Conservation (phyloP, 228 moss, liverwort and hornwort species). For the Sphagnum magellanicum region DNA sequence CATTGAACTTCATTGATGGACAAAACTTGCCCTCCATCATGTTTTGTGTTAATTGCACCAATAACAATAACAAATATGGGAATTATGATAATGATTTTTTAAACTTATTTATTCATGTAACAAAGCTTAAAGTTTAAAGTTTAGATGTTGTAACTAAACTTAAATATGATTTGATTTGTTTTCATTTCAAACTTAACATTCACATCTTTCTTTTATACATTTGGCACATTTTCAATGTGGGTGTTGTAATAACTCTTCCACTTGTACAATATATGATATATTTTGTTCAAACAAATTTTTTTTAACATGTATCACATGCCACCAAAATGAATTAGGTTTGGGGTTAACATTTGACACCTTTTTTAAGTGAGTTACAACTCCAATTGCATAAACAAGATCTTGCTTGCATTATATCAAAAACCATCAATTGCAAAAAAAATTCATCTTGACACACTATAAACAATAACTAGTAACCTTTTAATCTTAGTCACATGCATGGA, state of each 20-base stretch:
- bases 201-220: slow-evolving; percentile 79
- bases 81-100: slow-evolving; percentile 82
- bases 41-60: slow-evolving; percentile 93
- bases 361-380: too few species aligned
- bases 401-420: too few species aligned
- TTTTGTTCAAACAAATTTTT: slow-evolving; percentile 99
- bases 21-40: slow-evolving; percentile 99
- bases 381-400: too few species aligned
- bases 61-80: slow-evolving; percentile 97
- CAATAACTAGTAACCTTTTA: too few species aligned
- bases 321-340: too few species aligned
- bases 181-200: slow-evolving; percentile 83
- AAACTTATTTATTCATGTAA: slow-evolving; percentile 92
- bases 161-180: slow-evolving; percentile 55
- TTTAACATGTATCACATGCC: too few species aligned
- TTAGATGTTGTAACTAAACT: slow-evolving; percentile 93
- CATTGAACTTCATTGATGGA: slow-evolving; percentile 94
- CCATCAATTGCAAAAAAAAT: too few species aligned
- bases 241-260: slow-evolving; percentile 80
- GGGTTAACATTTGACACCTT: too few species aligned
- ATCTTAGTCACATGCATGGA: too few species aligned
- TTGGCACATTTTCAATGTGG: slow-evolving; percentile 77
- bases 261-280: slow-evolving; percentile 87
- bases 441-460: too few species aligned
- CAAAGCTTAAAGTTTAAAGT: slow-evolving; percentile 96